Percentiles rank a stretch among this genome's conserved stretches.
These are phyloP conservation scores for Infundibulicybe gibba DNA, from an alignment of 768 basidiomycete species.

Conservation along the genomic window DNA sequence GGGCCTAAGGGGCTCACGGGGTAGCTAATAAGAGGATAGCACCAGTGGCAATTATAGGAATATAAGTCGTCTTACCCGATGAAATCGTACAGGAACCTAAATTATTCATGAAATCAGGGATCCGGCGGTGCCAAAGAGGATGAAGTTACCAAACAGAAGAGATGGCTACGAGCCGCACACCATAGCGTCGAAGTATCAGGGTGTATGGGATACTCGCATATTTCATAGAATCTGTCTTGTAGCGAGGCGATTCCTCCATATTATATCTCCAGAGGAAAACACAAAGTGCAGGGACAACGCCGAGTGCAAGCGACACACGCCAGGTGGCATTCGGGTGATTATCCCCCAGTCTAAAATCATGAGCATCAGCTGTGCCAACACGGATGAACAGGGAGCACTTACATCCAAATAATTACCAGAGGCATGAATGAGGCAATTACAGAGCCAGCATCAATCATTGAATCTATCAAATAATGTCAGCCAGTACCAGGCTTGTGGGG, in stretches of 20 bases:
- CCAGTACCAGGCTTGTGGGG: no score
- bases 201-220: constrained; percentile 65
- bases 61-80: constrained; percentile 48
- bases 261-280: constrained; percentile 83
- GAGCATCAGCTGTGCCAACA: not conserved
- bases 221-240: constrained; percentile 78
- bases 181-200: constrained; percentile 78
- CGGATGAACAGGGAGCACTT: constrained; percentile 14
- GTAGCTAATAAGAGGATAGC: constrained; percentile 37
- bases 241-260: constrained; percentile 78
- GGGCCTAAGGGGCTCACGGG: constrained; percentile 40
- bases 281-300: constrained; percentile 70
- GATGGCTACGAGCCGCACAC: constrained; percentile 66
- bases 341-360: constrained; percentile 53
- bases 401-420: constrained; percentile 88
- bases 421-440: constrained; percentile 78
- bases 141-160: constrained; percentile 63
- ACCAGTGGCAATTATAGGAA: not conserved
- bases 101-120: not conserved
- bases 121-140: not conserved
- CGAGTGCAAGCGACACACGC: constrained; percentile 83
- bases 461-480: constrained; percentile 37
- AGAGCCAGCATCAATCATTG: constrained; percentile 83
- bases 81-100: constrained; percentile 75
- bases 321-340: constrained; percentile 82